These are phyloP conservation scores for Globisporangium mamillatum DNA, from an alignment of 352 stramenopile species.

Conservation along the genomic window DNA sequence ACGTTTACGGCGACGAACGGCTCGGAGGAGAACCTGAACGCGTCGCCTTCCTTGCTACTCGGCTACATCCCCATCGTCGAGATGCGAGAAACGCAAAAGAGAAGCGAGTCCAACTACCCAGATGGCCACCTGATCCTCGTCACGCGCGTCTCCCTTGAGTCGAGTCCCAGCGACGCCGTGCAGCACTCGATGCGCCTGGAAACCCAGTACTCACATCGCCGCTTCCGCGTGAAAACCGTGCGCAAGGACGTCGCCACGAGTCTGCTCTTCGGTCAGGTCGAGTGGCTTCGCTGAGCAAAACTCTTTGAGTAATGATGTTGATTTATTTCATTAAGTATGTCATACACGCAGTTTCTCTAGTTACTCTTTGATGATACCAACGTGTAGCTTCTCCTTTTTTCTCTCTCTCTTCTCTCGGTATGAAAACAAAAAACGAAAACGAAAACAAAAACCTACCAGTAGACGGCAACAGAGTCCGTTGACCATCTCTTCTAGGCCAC, in stretches of 20 bases:
- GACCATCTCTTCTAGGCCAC: constrained; percentile 31
- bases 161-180: constrained; percentile 11
- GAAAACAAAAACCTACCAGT: neutral
- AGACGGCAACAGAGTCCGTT: neutral
- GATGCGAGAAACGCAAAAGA: neutral
- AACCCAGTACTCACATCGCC: constrained; percentile 9
- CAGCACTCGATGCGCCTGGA: constrained; percentile 16
- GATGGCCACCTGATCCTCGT: constrained; percentile 1
- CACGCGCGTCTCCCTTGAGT: neutral
- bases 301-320: neutral
- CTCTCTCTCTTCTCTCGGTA: neutral
- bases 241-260: constrained; percentile 17
- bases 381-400: neutral
- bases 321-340: constrained; percentile 5
- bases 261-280: constrained; percentile 25
- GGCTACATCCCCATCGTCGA: constrained; percentile 1
- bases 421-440: neutral
- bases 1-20: neutral
- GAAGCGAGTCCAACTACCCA: neutral
- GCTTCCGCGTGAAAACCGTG: constrained; percentile 27
- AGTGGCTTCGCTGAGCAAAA: constrained; percentile 13
- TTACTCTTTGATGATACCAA: constrained; percentile 1
- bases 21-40: neutral
- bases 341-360: constrained; percentile 8
- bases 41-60: neutral